Conservation (phyloP, 257 asterid genomes). For the Salvia splendens region DNA sequence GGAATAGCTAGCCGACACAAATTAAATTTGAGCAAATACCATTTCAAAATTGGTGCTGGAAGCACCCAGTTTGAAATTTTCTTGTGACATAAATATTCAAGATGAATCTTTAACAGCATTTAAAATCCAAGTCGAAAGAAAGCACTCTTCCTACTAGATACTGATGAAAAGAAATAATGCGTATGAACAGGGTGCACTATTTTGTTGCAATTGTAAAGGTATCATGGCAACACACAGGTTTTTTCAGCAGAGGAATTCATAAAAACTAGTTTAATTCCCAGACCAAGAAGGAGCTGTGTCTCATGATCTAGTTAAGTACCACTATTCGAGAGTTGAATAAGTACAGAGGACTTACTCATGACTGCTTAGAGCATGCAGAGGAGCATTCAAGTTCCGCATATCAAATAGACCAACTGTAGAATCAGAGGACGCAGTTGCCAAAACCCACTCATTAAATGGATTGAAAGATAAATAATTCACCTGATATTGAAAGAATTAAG, state of each 20-base stretch:
- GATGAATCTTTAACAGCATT: not conserved
- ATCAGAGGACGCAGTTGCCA: conserved; percentile 98
- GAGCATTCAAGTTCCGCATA: conserved; percentile 75
- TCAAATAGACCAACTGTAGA: conserved; percentile 88
- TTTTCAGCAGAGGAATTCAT: not conserved
- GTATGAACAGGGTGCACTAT: not conserved
- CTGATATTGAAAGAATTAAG: conserved; percentile 44
- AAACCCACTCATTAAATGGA: conserved; percentile 83
- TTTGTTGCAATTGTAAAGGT: no score
- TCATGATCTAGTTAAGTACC: not conserved
- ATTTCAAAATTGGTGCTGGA: not conserved
- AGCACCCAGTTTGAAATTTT: not conserved
- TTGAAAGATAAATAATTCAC: conserved; percentile 90
- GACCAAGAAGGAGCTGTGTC: not conserved
- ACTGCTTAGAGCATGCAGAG: conserved; percentile 74
- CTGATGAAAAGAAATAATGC: not conserved
- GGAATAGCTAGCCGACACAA: no score
- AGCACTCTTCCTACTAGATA: conserved; percentile 5
- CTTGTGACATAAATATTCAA: not conserved
- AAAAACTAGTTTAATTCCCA: not conserved
- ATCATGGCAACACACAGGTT: no score
- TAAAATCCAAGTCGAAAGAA: conserved; percentile 1
- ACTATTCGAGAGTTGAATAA: not conserved
- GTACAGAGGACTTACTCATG: conserved; percentile 62
- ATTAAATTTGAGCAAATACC: not conserved